Evolutionary conservation across 2,329 filamentous ascomycete genomes (phyloP), one percentile per base, ranked within the genome.

Genomic region (Ceratocystis eucalypticola): DNA sequence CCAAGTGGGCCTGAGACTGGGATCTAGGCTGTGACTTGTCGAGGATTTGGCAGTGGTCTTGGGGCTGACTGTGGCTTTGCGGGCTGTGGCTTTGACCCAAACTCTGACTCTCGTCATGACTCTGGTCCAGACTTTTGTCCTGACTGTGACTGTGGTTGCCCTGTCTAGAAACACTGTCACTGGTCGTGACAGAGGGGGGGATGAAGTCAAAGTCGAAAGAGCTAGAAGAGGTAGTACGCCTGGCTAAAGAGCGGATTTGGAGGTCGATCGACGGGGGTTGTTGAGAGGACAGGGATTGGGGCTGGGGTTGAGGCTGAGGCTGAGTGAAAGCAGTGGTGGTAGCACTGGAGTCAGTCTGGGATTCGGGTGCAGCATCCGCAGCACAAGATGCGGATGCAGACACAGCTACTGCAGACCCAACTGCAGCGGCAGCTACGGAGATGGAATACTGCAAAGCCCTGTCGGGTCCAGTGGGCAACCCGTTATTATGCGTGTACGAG

Each of bases 1-100:
- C 55, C 30, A 59, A 37, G 55, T 59, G 55, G 55, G 55, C 28
- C 55, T 30, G 55, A 17, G 55, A 30, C 55, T 59, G 55, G 55
- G 55, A 59, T 46, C 25, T 62, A 28, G 22, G 61, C 41, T 46
- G 17, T 33, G 53, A 17, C 25, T 7, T 59, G 55, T 37, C 28
- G 55, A 37, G 28, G 50, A 55, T 28, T 20, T 55, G 20, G 55
- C 33, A 30, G 12, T 8, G 55, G 22, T 25, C 25, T 2, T 53
- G 48, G 22, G 8, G 22, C 20, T 53, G 48, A 15, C 22, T 53
- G 8, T 53, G 48, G 37, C 37, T 41, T 41, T 41, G 37, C 10
- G 37, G 4, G 37, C 37, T 41, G 37, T 41, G 37, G 12, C 37
- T 41, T 41, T 41, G 37, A 41, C 37, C 12, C 37, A 41, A 41